A percentile compares a stretch with the other conserved stretches of the same genome.
Evolutionary conservation across 2,329 filamentous ascomycete genomes (phyloP).

Genomic region (Fusarium euwallaceae): DNA sequence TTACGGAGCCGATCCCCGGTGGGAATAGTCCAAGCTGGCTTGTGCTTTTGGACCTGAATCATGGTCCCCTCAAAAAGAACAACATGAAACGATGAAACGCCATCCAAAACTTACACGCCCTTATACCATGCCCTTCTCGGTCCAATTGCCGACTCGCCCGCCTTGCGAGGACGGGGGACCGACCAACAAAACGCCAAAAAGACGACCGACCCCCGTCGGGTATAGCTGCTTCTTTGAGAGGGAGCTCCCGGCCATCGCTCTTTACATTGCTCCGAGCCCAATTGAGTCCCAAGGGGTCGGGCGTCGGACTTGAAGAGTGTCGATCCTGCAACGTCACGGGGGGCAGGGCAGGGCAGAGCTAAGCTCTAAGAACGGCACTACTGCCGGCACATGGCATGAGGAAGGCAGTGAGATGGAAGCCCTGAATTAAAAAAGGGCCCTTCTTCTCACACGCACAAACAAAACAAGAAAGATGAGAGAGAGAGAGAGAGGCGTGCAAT

Average conservation of each 20-base stretch:
- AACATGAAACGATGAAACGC: conserved; percentile 37
- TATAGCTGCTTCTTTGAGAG: conserved; percentile 1
- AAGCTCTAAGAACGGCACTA: conserved; percentile 17
- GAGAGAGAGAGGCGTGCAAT: neutral
- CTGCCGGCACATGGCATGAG: conserved; percentile 27
- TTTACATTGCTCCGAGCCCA: conserved; percentile 12
- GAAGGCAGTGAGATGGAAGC: neutral
- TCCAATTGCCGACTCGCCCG: conserved; percentile 10
- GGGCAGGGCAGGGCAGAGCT: neutral
- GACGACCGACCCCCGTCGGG: neutral
- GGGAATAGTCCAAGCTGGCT: neutral
- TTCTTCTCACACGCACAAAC: neutral
- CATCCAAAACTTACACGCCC: conserved; percentile 33
- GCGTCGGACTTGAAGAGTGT: conserved; percentile 6
- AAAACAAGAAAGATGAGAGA: neutral
- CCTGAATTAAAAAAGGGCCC: neutral
- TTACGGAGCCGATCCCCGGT: neutral
- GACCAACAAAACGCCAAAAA: neutral
- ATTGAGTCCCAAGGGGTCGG: conserved; percentile 26
- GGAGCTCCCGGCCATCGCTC: neutral
- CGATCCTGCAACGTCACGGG: conserved; percentile 27
- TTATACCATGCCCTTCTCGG: conserved; percentile 32
- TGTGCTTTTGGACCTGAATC: neutral
- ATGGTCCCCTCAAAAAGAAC: neutral
- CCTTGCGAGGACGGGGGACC: conserved; percentile 17